Percentiles rank a stretch among this genome's conserved stretches.
Evolutionary conservation across 2,329 filamentous ascomycete genomes (phyloP).

Genomic region (Sarocladiaceae sp.): DNA sequence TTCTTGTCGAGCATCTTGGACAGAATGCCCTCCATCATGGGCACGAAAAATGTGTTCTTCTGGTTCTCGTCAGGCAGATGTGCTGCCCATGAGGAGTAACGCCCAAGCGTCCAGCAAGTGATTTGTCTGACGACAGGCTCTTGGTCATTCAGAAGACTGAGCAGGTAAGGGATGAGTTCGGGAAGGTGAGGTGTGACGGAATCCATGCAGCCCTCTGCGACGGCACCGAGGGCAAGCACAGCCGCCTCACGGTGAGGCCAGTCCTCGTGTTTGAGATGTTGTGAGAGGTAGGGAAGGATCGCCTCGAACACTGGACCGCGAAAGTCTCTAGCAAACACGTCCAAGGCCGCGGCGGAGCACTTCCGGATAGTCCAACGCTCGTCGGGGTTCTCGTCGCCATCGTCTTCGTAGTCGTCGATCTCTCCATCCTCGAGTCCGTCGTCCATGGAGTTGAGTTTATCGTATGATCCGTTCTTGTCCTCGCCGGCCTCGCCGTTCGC

Average conservation of each 20-base stretch:
- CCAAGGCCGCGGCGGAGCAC: conserved; percentile 90
- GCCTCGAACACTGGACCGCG: conserved; percentile 81
- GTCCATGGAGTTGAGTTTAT: conserved; percentile 53
- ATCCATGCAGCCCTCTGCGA: conserved; percentile 89
- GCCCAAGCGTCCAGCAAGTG: conserved; percentile 93
- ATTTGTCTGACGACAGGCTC: conserved; percentile 94
- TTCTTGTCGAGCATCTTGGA: conserved; percentile 93
- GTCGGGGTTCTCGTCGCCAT: conserved; percentile 76
- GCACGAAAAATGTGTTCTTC: conserved; percentile 76
- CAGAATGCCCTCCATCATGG: conserved; percentile 94
- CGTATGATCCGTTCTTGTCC: conserved; percentile 46
- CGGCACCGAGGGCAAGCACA: conserved; percentile 86
- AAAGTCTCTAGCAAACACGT: conserved; percentile 90
- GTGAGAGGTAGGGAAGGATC: conserved; percentile 86
- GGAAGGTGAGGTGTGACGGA: conserved; percentile 86
- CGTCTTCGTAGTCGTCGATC: conserved; percentile 65
- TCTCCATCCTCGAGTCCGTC: conserved; percentile 85
- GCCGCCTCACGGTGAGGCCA: conserved; percentile 93
- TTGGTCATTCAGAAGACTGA: conserved; percentile 73
- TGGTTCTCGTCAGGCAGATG: conserved; percentile 60
- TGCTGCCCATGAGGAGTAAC: conserved; percentile 90
- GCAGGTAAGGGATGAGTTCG: conserved; percentile 82
- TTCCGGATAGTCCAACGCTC: conserved; percentile 94
- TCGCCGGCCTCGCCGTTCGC: conserved; percentile 35
- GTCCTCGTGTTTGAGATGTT: conserved; percentile 79